Base-by-base conservation (phyloP, 2,329 filamentous ascomycete species). In the Nigrospora oryzae region DNA sequence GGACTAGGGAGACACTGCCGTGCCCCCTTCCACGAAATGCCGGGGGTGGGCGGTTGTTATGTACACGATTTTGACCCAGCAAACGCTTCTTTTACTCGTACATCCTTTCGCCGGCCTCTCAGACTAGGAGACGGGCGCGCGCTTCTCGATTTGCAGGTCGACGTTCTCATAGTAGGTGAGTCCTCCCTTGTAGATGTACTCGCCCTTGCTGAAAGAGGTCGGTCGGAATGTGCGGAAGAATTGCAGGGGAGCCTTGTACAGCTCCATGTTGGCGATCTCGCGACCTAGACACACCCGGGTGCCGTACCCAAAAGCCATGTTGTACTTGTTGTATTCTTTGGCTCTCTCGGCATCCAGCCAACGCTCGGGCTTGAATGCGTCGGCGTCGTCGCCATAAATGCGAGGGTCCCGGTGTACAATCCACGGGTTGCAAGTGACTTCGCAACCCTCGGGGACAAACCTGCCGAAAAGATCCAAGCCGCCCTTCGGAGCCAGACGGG, bases 261-360 rank as follows among this genome's bases (percentile, higher is more conserved):
- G 51, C 58, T 77, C 73, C 69, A 76, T 73, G 53, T 69, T 63
- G 1, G 71, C 73, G 46, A 77, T 70, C 37, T 73, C 65, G 46
- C 64, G 67, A 0, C 74, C 73, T 37, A 76, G 51, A 45, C 72
- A 76, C 12, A 67, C 60, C 11, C 70, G 58, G 1, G 69, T 54
- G 0, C 74, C 74, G 56, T 73, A 73, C 0, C 73, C 73, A 46
- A 76, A 77, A 0, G 60, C 61, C 55, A 77, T 66, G 46, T 65
- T 69, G 44, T 71, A 71, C 56, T 70, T 72, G 37, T 66, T 63
- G 46, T 66, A 70, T 43, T 67, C 53, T 48, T 64, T 67, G 0
- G 63, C 61, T 36, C 60, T 61, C 32, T 68, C 60, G 12, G 56
- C 60, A 31, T 41, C 60, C 7, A 74, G 51, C 71, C 72, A 77